Percentiles rank a stretch among this genome's conserved stretches.
Evolutionary conservation across 228 moss, liverwort and hornwort genomes (phyloP).

Genomic region (Sphagnum magellanicum): DNA sequence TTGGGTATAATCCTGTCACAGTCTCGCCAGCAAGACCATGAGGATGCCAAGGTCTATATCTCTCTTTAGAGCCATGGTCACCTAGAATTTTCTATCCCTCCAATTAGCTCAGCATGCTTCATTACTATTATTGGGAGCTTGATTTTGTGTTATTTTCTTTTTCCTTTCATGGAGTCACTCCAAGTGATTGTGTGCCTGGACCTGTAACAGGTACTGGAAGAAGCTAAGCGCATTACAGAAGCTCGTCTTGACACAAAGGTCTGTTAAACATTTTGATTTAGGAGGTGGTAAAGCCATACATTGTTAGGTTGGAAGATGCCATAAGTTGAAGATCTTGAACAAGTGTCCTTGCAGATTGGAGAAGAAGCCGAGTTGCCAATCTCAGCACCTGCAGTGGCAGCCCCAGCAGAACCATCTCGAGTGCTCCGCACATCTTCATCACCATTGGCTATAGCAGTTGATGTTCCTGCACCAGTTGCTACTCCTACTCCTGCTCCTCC

Average conservation of each 20-base stretch:
- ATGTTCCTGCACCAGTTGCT: slow-evolving; percentile 35
- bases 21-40: slow-evolving; percentile 83
- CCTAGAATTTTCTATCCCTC: background rate
- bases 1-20: slow-evolving; percentile 80
- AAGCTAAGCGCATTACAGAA: slow-evolving; percentile 87
- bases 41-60: slow-evolving; percentile 72
- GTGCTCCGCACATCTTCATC: slow-evolving; percentile 53
- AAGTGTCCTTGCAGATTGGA: slow-evolving; percentile 29
- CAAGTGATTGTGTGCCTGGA: too few species aligned
- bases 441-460: slow-evolving; percentile 36
- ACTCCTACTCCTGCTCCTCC: slow-evolving; percentile 35
- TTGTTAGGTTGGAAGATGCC: background rate
- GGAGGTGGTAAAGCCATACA: background rate
- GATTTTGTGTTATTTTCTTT: background rate
- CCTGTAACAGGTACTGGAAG: slow-evolving; percentile 55
- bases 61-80: background rate
- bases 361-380: slow-evolving; percentile 62
- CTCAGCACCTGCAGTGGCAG: slow-evolving; percentile 38
- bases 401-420: slow-evolving; percentile 45
- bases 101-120: background rate
- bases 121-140: background rate
- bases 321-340: too few species aligned
- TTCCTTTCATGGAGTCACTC: too few species aligned
- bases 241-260: slow-evolving; percentile 81
- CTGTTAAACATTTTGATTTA: background rate